These are phyloP conservation scores for Rhododendron henanense DNA, from an alignment of 148 eudicot genomes.

Conservation along the genomic window DNA sequence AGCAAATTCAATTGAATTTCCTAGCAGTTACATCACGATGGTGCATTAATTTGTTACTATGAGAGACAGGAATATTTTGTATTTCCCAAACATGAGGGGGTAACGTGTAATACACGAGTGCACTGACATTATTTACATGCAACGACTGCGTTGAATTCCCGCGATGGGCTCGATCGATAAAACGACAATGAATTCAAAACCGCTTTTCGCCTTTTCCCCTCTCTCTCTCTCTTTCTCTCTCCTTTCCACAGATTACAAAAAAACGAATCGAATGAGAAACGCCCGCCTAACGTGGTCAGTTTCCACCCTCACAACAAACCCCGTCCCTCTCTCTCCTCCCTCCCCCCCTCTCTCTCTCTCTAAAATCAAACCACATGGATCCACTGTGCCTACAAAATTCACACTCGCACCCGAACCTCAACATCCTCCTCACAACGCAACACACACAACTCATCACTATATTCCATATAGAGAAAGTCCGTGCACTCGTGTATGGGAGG, in stretches of 20 bases:
- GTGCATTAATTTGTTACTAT: too few species aligned
- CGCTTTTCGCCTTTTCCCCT: background rate
- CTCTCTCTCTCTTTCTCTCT: background rate
- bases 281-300: slow-evolving; percentile 41
- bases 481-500: background rate
- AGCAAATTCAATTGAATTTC: too few species aligned
- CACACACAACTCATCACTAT: background rate
- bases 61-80: too few species aligned
- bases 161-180: background rate
- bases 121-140: background rate
- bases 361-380: slow-evolving; percentile 12
- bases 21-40: too few species aligned
- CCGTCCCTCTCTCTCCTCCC: background rate
- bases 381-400: too few species aligned
- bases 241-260: background rate
- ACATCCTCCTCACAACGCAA: background rate
- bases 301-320: slow-evolving; percentile 35
- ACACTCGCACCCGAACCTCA: background rate
- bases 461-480: background rate
- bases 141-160: background rate
- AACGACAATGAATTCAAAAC: background rate
- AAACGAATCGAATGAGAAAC: slow-evolving; percentile 5
- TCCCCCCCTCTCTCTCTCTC: background rate
- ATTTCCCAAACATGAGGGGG: too few species aligned
- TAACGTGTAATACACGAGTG: too few species aligned